Evolutionary conservation across 2,329 filamentous ascomycete species (phyloP).

Genomic region (Zasmidium citrigriseum): DNA sequence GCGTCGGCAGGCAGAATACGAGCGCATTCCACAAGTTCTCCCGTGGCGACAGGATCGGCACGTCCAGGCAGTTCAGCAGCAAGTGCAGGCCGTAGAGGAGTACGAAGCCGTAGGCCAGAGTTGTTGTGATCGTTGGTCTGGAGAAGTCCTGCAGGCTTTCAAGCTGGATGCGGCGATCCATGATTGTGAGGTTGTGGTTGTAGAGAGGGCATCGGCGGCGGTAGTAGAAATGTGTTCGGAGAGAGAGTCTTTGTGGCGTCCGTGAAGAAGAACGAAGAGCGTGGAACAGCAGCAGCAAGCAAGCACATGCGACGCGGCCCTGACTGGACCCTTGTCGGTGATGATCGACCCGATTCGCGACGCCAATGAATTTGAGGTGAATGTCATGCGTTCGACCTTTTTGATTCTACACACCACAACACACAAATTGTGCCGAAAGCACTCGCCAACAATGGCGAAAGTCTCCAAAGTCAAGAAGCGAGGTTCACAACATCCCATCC

Average conservation of each 20-base stretch:
- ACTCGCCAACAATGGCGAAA: constrained; percentile 41
- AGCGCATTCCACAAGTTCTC: constrained; percentile 63
- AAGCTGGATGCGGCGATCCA: constrained; percentile 26
- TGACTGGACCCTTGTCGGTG: background rate
- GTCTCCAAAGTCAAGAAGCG: constrained; percentile 50
- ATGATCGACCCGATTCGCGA: background rate
- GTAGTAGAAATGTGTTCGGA: background rate
- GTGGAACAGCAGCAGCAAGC: background rate
- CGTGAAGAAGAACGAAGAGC: background rate
- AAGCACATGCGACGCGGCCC: background rate
- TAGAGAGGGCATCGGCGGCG: constrained; percentile 10
- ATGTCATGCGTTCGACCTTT: background rate
- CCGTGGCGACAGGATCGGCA: constrained; percentile 41
- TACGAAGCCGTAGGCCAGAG: constrained; percentile 28
- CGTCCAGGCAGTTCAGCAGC: constrained; percentile 30
- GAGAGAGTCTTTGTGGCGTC: background rate
- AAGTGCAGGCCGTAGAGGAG: constrained; percentile 35
- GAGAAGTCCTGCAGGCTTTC: constrained; percentile 16
- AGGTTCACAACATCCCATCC: constrained; percentile 29
- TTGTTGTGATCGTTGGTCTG: constrained; percentile 19
- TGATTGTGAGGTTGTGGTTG: constrained; percentile 4
- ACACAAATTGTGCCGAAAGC: background rate
- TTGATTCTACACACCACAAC: background rate
- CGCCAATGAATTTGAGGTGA: background rate
- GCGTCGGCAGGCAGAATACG: constrained; percentile 58